Conservation (phyloP, 495 filamentous ascomycete genomes). For the Cercophora samala region DNA sequence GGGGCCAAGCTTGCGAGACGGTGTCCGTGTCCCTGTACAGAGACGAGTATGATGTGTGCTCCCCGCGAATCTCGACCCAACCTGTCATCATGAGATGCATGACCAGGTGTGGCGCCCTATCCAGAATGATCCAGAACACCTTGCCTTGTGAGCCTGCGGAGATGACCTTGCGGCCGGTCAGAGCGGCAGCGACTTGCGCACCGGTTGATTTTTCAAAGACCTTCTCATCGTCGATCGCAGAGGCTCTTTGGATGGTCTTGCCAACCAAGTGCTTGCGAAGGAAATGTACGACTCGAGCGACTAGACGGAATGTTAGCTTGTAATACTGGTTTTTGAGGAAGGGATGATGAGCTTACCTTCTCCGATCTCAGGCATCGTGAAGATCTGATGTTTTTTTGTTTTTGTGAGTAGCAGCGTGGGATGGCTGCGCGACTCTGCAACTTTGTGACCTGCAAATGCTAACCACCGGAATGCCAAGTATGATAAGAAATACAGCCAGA, state of each 20-base stretch:
- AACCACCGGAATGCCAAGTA: too few species aligned
- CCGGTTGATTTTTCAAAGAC: slow-evolving; percentile 85
- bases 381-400: background rate
- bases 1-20: slow-evolving; percentile 74
- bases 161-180: slow-evolving; percentile 73
- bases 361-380: slow-evolving; percentile 73
- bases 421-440: background rate
- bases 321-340: too few species aligned
- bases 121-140: slow-evolving; percentile 75
- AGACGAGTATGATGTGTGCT: slow-evolving; percentile 63
- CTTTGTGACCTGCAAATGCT: background rate
- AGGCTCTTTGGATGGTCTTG: slow-evolving; percentile 68
- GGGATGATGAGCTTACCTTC: slow-evolving; percentile 49
- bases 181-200: slow-evolving; percentile 62
- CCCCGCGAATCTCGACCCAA: slow-evolving; percentile 82
- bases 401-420: too few species aligned
- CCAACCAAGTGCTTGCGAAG: slow-evolving; percentile 77
- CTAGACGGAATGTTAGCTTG: too few species aligned
- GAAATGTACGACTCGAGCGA: slow-evolving; percentile 82
- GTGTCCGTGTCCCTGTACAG: background rate
- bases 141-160: slow-evolving; percentile 84
- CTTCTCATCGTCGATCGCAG: slow-evolving; percentile 70
- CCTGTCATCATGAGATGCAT: slow-evolving; percentile 93
- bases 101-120: slow-evolving; percentile 71
- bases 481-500: background rate